Percentiles rank a stretch among this genome's conserved stretches.
Conservation (phyloP, 108 stramenopile species). For the Aureococcus anophagefferens region DNA sequence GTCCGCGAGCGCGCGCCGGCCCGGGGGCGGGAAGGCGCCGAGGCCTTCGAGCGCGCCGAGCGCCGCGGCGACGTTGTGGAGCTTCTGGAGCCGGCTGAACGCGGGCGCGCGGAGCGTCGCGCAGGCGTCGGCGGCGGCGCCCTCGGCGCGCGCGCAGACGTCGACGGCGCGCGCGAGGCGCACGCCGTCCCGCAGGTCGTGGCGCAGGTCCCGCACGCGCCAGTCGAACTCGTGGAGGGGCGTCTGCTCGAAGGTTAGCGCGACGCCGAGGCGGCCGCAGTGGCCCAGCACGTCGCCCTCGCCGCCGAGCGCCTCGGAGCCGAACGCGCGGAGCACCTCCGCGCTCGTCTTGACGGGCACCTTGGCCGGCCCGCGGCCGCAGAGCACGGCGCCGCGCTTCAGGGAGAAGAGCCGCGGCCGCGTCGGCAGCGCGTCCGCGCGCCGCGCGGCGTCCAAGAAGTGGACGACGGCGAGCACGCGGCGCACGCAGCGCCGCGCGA, state of each 20-base stretch:
- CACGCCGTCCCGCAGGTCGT: conserved; percentile 87
- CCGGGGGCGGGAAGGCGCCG: background rate
- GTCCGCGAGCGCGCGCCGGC: background rate
- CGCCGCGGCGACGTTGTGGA: conserved; percentile 73
- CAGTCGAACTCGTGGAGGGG: conserved; percentile 83
- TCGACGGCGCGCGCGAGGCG: conserved; percentile 69
- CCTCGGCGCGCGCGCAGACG: conserved; percentile 38
- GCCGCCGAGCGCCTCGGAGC: conserved; percentile 58
- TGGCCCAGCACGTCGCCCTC: conserved; percentile 81
- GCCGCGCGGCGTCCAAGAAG: conserved; percentile 20
- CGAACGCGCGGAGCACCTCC: conserved; percentile 55
- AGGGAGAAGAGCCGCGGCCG: background rate
- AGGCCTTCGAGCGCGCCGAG: conserved; percentile 37
- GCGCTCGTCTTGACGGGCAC: conserved; percentile 64
- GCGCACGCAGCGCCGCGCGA: background rate
- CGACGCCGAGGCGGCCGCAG: conserved; percentile 59
- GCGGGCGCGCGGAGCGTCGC: conserved; percentile 68
- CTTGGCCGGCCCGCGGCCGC: conserved; percentile 3
- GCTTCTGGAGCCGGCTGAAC: conserved; percentile 72
- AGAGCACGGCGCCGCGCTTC: background rate
- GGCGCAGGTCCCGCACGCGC: conserved; percentile 59
- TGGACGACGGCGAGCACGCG: conserved; percentile 13
- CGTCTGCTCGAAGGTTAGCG: conserved; percentile 62
- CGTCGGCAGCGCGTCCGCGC: background rate
- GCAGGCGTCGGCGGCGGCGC: conserved; percentile 19